phyloP scores from a whole-genome alignment of 2,329 filamentous ascomycete genomes.

The Fusarium miscanthi region DNA sequence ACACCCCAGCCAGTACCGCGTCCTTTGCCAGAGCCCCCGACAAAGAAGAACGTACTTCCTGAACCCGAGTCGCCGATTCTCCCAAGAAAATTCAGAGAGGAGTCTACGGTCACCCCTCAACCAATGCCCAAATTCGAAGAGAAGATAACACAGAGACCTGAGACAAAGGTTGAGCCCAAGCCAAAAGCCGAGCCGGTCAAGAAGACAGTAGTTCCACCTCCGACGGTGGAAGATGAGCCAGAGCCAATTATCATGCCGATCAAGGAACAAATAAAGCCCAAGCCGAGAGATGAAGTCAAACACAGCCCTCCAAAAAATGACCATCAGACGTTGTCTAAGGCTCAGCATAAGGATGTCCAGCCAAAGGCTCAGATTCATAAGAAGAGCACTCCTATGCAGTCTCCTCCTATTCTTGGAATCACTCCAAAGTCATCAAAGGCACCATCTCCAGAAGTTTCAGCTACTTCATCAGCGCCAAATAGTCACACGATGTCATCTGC shows the following conservation, averaged over 20 bases:
- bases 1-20: background rate
- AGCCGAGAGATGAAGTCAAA: background rate
- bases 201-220: background rate
- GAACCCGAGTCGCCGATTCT: background rate
- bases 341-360: background rate
- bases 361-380: background rate
- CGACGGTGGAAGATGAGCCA: conserved; percentile 12
- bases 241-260: background rate
- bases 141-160: background rate
- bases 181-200: background rate
- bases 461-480: background rate
- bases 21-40: conserved; percentile 4
- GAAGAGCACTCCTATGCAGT: background rate
- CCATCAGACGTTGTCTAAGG: background rate
- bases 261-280: background rate
- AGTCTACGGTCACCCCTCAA: background rate
- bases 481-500: background rate
- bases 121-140: background rate
- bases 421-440: background rate
- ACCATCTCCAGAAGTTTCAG: background rate
- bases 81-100: background rate
- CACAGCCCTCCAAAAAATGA: background rate
- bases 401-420: background rate
- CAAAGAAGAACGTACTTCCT: background rate
- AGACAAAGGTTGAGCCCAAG: background rate